Conservation (phyloP, 768 basidiomycete species). For the Boletus coccyginus region DNA sequence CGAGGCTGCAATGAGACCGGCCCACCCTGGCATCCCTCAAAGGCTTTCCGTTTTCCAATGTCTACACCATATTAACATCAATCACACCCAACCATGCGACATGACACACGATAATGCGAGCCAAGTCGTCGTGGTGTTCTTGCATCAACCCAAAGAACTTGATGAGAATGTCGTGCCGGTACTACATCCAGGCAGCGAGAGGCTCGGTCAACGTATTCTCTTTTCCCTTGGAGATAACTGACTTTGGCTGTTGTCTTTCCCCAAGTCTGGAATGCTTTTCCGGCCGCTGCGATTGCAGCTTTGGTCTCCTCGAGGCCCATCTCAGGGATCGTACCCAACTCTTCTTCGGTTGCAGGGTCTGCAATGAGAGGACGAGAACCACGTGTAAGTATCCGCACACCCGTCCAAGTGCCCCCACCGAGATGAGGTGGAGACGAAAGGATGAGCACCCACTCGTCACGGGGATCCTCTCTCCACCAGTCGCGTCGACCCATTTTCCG, state of each 20-base stretch:
- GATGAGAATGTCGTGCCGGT: constrained; percentile 79
- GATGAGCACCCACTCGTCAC: constrained; percentile 63
- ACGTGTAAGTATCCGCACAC: neutral
- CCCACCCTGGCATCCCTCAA: constrained; percentile 75
- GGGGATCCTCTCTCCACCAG: constrained; percentile 63
- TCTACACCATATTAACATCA: constrained; percentile 43
- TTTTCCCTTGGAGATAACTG: constrained; percentile 3
- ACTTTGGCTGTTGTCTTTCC: constrained; percentile 87
- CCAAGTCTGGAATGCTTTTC: constrained; percentile 80
- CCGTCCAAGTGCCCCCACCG: neutral
- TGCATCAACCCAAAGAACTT: constrained; percentile 79
- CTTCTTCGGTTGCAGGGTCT: constrained; percentile 89
- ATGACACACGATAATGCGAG: constrained; percentile 72
- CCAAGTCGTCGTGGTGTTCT: constrained; percentile 83
- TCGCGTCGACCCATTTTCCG: constrained; percentile 86
- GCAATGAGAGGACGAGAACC: neutral
- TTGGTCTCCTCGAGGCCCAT: constrained; percentile 84
- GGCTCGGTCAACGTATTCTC: neutral
- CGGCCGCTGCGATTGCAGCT: constrained; percentile 80
- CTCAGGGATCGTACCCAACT: constrained; percentile 84
- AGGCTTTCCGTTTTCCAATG: constrained; percentile 94
- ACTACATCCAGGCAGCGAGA: constrained; percentile 34
- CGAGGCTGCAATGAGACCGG: neutral
- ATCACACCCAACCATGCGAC: neutral
- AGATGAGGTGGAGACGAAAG: neutral